These are phyloP conservation scores for Pyrenophora teres DNA, from an alignment of 2,329 filamentous ascomycete genomes.

Conservation along the genomic window DNA sequence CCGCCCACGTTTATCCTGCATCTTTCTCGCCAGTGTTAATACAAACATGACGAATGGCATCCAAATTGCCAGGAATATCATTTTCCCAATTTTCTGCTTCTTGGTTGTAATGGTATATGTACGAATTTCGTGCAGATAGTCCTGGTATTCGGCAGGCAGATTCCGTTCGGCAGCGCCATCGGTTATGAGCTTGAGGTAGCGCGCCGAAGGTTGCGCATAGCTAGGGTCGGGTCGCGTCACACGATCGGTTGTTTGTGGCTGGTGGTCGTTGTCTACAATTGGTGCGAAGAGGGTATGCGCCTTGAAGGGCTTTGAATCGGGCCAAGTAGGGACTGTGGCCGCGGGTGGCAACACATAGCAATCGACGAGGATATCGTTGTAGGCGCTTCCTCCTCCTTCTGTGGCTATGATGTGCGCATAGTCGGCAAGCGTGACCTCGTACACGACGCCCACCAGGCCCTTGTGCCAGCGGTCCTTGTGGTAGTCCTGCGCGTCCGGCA, in stretches of 20 bases:
- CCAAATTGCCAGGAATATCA: conserved; percentile 66
- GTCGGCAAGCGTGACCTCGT: conserved; percentile 85
- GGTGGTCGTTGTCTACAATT: conserved; percentile 18
- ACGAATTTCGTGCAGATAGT: conserved; percentile 70
- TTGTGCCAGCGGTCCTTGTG: conserved; percentile 72
- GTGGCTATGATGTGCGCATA: conserved; percentile 86
- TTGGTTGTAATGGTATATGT: conserved; percentile 71
- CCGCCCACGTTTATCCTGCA: conserved; percentile 69
- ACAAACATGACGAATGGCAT: conserved; percentile 62
- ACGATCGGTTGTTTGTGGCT: conserved; percentile 41
- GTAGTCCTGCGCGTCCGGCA: conserved; percentile 43
- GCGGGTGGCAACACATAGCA: conserved; percentile 71
- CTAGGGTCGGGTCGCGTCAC: conserved; percentile 66
- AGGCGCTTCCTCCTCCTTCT: conserved; percentile 85
- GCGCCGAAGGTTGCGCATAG: conserved; percentile 80
- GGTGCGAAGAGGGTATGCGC: conserved; percentile 85
- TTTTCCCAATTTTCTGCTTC: conserved; percentile 68
- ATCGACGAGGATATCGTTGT: conserved; percentile 79
- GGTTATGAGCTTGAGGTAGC: conserved; percentile 81
- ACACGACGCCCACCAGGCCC: conserved; percentile 88
- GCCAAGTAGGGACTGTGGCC: conserved; percentile 66
- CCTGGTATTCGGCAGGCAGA: conserved; percentile 78
- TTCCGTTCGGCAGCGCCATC: conserved; percentile 78
- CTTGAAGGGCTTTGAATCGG: conserved; percentile 68
- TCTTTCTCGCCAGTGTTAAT: conserved; percentile 53